These are phyloP conservation scores for Shiraia sp. DNA, from an alignment of 2,329 filamentous ascomycete genomes.

Conservation along the genomic window DNA sequence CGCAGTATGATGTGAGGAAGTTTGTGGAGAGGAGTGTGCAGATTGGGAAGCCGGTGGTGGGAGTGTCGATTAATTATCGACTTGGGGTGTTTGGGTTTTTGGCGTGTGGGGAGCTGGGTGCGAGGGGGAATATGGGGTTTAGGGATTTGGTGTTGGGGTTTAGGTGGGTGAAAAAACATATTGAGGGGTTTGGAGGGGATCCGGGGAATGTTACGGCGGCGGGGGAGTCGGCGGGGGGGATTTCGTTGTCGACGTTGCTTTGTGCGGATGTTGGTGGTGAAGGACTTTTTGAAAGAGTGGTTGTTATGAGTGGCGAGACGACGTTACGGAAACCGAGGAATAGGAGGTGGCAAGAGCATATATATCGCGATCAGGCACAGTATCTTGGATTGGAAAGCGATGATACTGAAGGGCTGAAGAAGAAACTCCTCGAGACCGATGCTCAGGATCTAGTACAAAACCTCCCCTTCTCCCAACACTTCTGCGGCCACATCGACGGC, in stretches of 20 bases:
- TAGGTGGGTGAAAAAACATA: conserved; percentile 45
- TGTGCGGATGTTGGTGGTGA: conserved; percentile 28
- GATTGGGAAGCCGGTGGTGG: conserved; percentile 52
- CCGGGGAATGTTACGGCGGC: conserved; percentile 43
- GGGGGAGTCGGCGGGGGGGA: conserved; percentile 55
- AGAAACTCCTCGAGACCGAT: conserved; percentile 17
- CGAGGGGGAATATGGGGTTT: conserved; percentile 35
- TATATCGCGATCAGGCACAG: conserved; percentile 28
- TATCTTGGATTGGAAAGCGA: conserved; percentile 18
- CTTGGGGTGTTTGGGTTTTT: conserved; percentile 41
- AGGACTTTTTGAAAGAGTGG: conserved; percentile 30
- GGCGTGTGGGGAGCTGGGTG: conserved; percentile 52
- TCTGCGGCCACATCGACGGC: conserved; percentile 29
- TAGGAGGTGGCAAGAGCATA: conserved; percentile 28
- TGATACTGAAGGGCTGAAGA: conserved; percentile 12
- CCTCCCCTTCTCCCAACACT: conserved; percentile 31
- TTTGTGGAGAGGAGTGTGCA: conserved; percentile 51
- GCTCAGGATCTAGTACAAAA: conserved; percentile 24
- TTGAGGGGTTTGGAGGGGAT: conserved; percentile 47
- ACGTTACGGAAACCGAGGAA: conserved; percentile 33
- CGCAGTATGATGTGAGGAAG: conserved; percentile 52
- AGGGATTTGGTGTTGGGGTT: conserved; percentile 44
- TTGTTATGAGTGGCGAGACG: conserved; percentile 37
- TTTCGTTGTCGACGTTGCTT: conserved; percentile 31
- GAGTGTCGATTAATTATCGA: conserved; percentile 44